Percentiles rank a stretch among this genome's conserved stretches.
Conservation (phyloP, 1,139 yeast species). For the Saccharomyces uvarum region DNA sequence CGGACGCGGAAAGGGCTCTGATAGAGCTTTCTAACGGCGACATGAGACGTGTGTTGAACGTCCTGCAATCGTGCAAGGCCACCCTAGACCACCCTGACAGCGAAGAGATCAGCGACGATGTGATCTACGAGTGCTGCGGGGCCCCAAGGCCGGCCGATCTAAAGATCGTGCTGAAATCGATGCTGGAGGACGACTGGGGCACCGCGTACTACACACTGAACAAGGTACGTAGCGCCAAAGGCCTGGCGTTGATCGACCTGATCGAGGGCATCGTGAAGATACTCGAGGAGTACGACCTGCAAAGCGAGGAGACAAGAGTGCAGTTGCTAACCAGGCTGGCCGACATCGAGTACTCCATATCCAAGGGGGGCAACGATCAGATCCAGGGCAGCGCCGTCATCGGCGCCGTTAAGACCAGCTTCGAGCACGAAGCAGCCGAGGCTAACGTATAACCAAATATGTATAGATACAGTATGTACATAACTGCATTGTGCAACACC, state of each 20-base stretch:
- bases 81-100: constrained; percentile 43
- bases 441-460: background rate
- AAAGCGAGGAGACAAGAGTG: constrained; percentile 48
- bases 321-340: constrained; percentile 61
- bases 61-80: constrained; percentile 87
- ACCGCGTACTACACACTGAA: constrained; percentile 62
- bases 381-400: constrained; percentile 86
- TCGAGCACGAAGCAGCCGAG: constrained; percentile 29
- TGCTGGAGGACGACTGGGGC: constrained; percentile 83
- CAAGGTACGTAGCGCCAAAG: constrained; percentile 59
- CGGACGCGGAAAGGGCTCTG: constrained; percentile 59
- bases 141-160: constrained; percentile 89
- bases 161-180: constrained; percentile 63
- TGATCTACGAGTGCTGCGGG: constrained; percentile 92
- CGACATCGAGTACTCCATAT: constrained; percentile 83
- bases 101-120: constrained; percentile 54
- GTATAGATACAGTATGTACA: constrained; percentile 7
- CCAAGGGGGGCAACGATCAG: constrained; percentile 87
- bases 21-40: constrained; percentile 77
- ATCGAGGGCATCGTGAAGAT: constrained; percentile 68
- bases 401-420: constrained; percentile 63
- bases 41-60: constrained; percentile 92
- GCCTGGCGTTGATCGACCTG: constrained; percentile 83
- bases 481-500: constrained; percentile 1
- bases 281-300: constrained; percentile 58